Conservation (phyloP, 2,329 filamentous ascomycete genomes). For the Geosmithia putterillii region DNA sequence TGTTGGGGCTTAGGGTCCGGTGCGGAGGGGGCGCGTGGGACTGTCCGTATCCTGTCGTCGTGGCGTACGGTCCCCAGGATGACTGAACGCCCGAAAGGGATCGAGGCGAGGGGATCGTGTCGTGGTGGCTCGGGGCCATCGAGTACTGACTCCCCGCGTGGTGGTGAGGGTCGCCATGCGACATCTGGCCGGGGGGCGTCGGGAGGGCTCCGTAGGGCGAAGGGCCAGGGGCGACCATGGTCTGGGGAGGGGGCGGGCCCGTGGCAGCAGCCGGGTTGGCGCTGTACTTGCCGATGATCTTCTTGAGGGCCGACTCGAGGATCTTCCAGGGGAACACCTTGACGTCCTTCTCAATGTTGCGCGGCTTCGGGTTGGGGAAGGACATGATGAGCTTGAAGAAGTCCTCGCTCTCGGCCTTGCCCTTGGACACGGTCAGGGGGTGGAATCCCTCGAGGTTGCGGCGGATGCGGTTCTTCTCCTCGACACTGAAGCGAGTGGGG, state of each 20-base stretch:
- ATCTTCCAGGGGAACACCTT: slow-evolving; percentile 98
- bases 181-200: slow-evolving; percentile 27
- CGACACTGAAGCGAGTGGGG: slow-evolving; percentile 73
- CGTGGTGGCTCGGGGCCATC: slow-evolving; percentile 30
- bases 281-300: slow-evolving; percentile 95
- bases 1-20: slow-evolving; percentile 28
- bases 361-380: slow-evolving; percentile 86
- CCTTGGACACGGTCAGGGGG: slow-evolving; percentile 86
- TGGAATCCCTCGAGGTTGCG: slow-evolving; percentile 92
- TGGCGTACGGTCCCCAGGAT: slow-evolving; percentile 34
- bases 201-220: slow-evolving; percentile 30
- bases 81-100: slow-evolving; percentile 34
- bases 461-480: slow-evolving; percentile 96
- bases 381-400: slow-evolving; percentile 99
- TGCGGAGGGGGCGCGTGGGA: slow-evolving; percentile 10
- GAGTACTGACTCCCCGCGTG: slow-evolving; percentile 20
- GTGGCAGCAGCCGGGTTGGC: slow-evolving; percentile 30
- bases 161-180: slow-evolving; percentile 16
- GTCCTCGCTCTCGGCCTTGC: slow-evolving; percentile 81
- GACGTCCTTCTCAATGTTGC: slow-evolving; percentile 98
- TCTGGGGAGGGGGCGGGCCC: slow-evolving; percentile 15
- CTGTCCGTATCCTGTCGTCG: slow-evolving; percentile 16
- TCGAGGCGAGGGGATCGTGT: slow-evolving; percentile 38
- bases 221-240: slow-evolving; percentile 23
- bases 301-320: slow-evolving; percentile 75